These are phyloP conservation scores for Globisporangium mamillatum DNA, from an alignment of 352 stramenopile species.

Conservation along the genomic window DNA sequence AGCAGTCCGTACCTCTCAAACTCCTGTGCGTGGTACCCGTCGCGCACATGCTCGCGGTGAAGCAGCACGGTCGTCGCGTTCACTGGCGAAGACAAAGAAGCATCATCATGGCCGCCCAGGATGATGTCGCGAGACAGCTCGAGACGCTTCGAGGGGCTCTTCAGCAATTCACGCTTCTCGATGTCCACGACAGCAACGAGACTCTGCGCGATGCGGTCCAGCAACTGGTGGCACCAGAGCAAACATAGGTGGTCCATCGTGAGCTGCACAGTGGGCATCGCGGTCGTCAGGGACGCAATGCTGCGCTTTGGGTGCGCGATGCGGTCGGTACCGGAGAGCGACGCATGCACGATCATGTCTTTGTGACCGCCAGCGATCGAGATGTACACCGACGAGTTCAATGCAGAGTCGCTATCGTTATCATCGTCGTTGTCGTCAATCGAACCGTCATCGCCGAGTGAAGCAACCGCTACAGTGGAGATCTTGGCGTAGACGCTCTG, in stretches of 20 bases:
- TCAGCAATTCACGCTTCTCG: slow-evolving; percentile 39
- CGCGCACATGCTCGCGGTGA: slow-evolving; percentile 45
- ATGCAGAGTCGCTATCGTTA: not conserved
- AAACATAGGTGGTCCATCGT: slow-evolving; percentile 82
- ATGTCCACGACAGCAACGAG: slow-evolving; percentile 62
- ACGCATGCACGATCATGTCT: slow-evolving; percentile 69
- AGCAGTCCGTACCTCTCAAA: slow-evolving; percentile 41
- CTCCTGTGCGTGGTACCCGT: slow-evolving; percentile 51
- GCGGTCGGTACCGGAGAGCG: slow-evolving; percentile 34
- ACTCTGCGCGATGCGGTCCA: slow-evolving; percentile 59
- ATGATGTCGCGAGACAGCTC: slow-evolving; percentile 41
- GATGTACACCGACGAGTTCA: slow-evolving; percentile 43
- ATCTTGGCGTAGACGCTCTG: slow-evolving; percentile 58
- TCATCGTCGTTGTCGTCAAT: slow-evolving; percentile 15
- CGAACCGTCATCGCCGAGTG: not conserved
- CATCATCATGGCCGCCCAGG: slow-evolving; percentile 22
- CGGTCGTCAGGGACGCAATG: slow-evolving; percentile 50
- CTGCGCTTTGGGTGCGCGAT: slow-evolving; percentile 27
- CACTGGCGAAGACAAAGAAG: not conserved
- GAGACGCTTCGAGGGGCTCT: slow-evolving; percentile 36
- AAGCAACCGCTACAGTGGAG: not conserved
- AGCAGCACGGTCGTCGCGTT: slow-evolving; percentile 24
- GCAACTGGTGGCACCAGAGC: slow-evolving; percentile 83
- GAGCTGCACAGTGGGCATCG: slow-evolving; percentile 57
- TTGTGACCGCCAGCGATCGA: slow-evolving; percentile 82